phyloP scores from a whole-genome alignment of 2,329 filamentous ascomycete genomes.

The Sporothrix curviconia region DNA sequence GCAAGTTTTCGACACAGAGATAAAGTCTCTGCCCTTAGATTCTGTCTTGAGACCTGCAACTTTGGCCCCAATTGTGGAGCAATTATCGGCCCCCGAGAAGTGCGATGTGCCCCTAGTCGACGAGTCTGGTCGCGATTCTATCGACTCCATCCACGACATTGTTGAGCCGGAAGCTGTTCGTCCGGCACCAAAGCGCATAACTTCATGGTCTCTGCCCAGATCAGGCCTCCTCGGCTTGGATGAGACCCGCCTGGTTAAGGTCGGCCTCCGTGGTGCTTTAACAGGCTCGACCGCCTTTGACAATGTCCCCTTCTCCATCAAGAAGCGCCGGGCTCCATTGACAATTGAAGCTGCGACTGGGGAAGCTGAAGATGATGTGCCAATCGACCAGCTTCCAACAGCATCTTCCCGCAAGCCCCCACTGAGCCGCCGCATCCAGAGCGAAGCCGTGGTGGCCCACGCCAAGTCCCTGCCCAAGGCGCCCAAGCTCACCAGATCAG shows the following conservation, averaged over 20 bases:
- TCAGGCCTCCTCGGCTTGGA: slow-evolving; percentile 28
- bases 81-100: background rate
- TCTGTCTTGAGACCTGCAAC: background rate
- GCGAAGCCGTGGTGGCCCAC: background rate
- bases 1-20: background rate
- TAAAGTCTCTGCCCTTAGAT: background rate
- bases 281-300: slow-evolving; percentile 23
- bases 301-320: background rate
- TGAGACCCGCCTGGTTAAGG: slow-evolving; percentile 22
- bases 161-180: no score
- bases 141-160: background rate
- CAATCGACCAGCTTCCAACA: no score
- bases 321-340: background rate
- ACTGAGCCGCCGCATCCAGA: background rate
- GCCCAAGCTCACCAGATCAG: background rate
- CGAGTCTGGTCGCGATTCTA: background rate
- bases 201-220: slow-evolving; percentile 20
- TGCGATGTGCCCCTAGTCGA: background rate
- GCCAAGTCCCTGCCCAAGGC: background rate
- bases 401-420: background rate
- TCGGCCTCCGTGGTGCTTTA: slow-evolving; percentile 27
- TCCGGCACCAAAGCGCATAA: background rate
- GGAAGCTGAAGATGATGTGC: background rate
- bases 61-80: background rate
- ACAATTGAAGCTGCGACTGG: background rate